Evolutionary conservation across 805 yeast species (phyloP), one percentile per base, ranked within the genome.

Genomic region (Hanseniaspora taiwanica): DNA sequence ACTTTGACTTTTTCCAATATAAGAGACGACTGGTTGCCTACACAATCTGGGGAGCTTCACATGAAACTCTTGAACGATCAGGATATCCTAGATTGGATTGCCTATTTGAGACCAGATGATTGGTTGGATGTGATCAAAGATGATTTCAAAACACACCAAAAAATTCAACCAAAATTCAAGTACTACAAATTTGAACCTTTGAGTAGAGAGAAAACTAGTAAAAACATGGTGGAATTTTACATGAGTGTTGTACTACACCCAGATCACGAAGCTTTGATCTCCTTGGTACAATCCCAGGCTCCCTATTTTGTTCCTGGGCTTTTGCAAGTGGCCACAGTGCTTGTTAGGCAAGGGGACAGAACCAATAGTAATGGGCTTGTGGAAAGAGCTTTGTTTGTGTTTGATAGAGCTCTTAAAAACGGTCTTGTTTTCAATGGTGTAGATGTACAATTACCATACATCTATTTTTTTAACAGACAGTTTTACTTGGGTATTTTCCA

Each of bases 301-400:
- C 93, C 93, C 2, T 85, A 84, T 52, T 87, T 81, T 50, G 73
- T 76, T 3, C 84, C 80, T 43, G 77, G 89, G 0, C 63, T 85
- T n/a, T 60, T 85, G 34, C 94, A 84, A 58, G 81, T 78, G 1
- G 79, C 93, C 0, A 33, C 36, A 12, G 21, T 33, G 5, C 57
- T 82, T 36, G 68, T 78, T 23, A 69, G 91, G 54, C 89, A 81
- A 50, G 93, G 94, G 25, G 82, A 81, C 47, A 75, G 71, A 48
- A 52, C 62, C 1, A 75, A 79, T 39, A 74, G 86, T 35, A 79
- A 74, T 50, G 86, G 87, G 0, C 59, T 83, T 37, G 64, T 84
- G 10, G 94, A 85, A 53, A 69, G 82, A 44, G 82, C 86, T 1
- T 58, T 85, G 18, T 82, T 84, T 55, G 78, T 79, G 1, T 82